Evolutionary conservation across 768 basidiomycete species (phyloP).

Genomic region (Boletellus ananas): DNA sequence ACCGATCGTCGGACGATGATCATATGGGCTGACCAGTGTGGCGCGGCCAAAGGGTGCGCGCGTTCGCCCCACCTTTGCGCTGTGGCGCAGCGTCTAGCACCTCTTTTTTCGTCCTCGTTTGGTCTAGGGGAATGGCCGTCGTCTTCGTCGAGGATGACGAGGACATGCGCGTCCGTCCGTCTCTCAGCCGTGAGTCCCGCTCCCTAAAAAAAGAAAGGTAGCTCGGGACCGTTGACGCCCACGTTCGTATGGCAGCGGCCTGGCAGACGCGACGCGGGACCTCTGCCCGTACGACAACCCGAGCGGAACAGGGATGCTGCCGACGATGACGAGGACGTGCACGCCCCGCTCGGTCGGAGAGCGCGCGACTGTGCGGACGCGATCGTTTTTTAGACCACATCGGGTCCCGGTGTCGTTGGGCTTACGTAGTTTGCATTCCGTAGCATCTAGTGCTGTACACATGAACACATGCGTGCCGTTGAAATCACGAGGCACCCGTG

Average conservation of each 20-base stretch:
- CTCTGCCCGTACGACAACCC: slow-evolving; percentile 12
- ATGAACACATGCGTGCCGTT: no score
- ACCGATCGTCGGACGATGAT: no score
- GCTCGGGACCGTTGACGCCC: no score
- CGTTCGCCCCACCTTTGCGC: no score
- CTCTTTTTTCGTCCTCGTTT: not conserved
- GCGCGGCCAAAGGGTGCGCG: slow-evolving; percentile 7
- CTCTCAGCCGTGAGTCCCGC: not conserved
- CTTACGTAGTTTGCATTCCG: no score
- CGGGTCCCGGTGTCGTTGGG: not conserved
- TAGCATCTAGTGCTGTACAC: no score
- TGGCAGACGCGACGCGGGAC: slow-evolving; percentile 5
- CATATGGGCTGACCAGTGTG: not conserved
- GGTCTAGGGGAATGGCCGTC: slow-evolving; percentile 11
- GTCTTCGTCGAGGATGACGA: slow-evolving; percentile 12
- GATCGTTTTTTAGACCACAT: not conserved
- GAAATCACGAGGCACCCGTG: no score
- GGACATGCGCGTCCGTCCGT: not conserved
- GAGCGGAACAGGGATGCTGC: slow-evolving; percentile 3
- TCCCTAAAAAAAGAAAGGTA: no score
- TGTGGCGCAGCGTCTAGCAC: no score
- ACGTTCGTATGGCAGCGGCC: not conserved
- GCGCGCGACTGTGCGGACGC: not conserved
- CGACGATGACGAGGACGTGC: slow-evolving; percentile 1
- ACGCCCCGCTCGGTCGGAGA: no score